Conservation (phyloP, 1,284 basidiomycete genomes). For the Boletellus dicymbophilus region DNA sequence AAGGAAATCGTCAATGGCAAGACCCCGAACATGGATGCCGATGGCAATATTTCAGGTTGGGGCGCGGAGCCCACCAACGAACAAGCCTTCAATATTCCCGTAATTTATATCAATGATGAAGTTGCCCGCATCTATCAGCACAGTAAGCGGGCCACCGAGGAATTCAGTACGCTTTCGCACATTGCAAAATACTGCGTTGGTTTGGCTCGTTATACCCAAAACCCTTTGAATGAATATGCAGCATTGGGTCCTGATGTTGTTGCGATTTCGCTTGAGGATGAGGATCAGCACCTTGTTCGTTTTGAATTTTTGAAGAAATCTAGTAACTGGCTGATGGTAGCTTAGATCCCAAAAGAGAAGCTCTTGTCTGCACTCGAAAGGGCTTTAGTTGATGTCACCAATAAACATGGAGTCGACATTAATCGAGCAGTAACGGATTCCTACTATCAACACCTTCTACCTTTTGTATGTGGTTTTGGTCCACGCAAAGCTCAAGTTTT, state of each 20-base stretch:
- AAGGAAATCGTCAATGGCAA: conserved; percentile 51
- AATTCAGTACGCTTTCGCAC: conserved; percentile 81
- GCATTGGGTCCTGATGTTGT: conserved; percentile 83
- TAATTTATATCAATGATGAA: conserved; percentile 89
- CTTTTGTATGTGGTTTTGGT: conserved; percentile 92
- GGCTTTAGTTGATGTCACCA: conserved; percentile 87
- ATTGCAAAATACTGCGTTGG: conserved; percentile 96
- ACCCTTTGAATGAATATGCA: conserved; percentile 92
- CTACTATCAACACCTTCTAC: conserved; percentile 88
- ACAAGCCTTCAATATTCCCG: conserved; percentile 60
- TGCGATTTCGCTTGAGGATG: conserved; percentile 80
- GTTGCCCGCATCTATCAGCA: conserved; percentile 95
- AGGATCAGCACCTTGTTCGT: conserved; percentile 85
- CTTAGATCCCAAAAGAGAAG: conserved; percentile 83
- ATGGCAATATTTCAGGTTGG: conserved; percentile 34
- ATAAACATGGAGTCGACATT: conserved; percentile 94
- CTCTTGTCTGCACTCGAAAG: conserved; percentile 83
- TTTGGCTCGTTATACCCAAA: conserved; percentile 92
- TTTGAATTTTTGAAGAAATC: conserved; percentile 2
- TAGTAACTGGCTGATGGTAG: conserved; percentile 10
- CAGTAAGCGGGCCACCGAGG: conserved; percentile 82
- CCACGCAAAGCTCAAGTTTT: conserved; percentile 92
- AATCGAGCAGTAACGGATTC: conserved; percentile 87
- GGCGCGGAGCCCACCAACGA: conserved; percentile 38
- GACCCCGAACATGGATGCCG: conserved; percentile 20